Conservation (phyloP, 2,329 filamentous ascomycete species). For the Bipolaris victoriae region DNA sequence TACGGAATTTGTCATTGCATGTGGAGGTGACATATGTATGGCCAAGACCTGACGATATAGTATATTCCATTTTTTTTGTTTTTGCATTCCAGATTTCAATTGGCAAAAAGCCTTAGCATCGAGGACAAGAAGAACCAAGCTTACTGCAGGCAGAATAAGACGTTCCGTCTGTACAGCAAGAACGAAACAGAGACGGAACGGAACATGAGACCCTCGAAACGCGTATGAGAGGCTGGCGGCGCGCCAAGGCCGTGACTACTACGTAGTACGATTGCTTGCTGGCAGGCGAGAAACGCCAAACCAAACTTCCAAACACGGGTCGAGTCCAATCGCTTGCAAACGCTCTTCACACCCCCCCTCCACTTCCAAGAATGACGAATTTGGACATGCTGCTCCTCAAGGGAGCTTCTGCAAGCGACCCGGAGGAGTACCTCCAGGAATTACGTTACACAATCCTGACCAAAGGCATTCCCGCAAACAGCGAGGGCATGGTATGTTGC, state of each 20-base stretch:
- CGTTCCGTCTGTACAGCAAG: background rate
- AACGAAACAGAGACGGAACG: background rate
- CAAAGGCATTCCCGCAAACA: conserved; percentile 76
- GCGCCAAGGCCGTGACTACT: conserved; percentile 10
- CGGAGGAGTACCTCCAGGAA: conserved; percentile 70
- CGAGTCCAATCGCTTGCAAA: conserved; percentile 15
- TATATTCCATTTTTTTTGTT: background rate
- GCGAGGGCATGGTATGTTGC: conserved; percentile 74
- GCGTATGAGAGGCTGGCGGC: background rate
- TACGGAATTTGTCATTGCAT: background rate
- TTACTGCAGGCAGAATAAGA: background rate
- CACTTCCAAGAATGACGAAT: conserved; percentile 42
- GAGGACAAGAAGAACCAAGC: background rate
- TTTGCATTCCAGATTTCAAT: background rate
- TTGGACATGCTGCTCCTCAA: conserved; percentile 81
- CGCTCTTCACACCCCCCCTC: conserved; percentile 1
- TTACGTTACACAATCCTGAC: conserved; percentile 75
- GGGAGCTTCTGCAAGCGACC: conserved; percentile 75
- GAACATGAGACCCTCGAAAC: conserved; percentile 1
- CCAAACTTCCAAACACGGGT: conserved; percentile 5
- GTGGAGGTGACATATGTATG: background rate
- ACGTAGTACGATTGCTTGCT: background rate
- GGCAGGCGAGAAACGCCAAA: conserved; percentile 5
- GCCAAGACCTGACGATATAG: background rate
- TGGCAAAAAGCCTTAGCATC: background rate